These are phyloP conservation scores for Boletus subluridellus DNA, from an alignment of 1,284 basidiomycete genomes.

Conservation along the genomic window DNA sequence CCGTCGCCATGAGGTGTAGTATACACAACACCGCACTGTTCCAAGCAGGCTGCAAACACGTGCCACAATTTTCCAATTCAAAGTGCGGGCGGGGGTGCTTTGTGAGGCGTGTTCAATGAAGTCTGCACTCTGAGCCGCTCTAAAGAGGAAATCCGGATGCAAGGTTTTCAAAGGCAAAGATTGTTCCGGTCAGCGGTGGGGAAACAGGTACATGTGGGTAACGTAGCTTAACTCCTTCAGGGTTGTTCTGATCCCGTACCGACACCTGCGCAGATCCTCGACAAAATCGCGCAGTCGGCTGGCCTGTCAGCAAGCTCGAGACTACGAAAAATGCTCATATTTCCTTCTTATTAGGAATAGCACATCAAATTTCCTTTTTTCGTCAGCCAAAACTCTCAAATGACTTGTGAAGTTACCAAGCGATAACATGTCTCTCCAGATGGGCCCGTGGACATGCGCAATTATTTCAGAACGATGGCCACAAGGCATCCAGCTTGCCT, in stretches of 20 bases:
- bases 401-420: background rate
- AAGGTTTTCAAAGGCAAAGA: background rate
- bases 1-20: background rate
- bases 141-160: slow-evolving; percentile 1
- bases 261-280: slow-evolving; percentile 20
- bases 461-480: slow-evolving; percentile 6
- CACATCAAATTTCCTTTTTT: background rate
- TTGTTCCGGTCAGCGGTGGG: background rate
- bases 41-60: background rate
- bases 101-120: background rate
- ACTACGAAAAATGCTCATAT: background rate
- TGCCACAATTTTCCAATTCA: background rate
- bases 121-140: background rate
- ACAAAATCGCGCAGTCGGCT: background rate
- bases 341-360: background rate
- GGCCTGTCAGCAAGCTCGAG: background rate
- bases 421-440: background rate
- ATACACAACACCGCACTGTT: background rate
- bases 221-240: slow-evolving; percentile 34
- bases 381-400: background rate
- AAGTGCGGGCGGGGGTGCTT: background rate
- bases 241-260: slow-evolving; percentile 27
- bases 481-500: slow-evolving; percentile 5
- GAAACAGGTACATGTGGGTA: slow-evolving; percentile 11
- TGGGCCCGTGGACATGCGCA: slow-evolving; percentile 2